phyloP scores from a whole-genome alignment of 148 eudicot species.

The Tetragonia tetragonoides region DNA sequence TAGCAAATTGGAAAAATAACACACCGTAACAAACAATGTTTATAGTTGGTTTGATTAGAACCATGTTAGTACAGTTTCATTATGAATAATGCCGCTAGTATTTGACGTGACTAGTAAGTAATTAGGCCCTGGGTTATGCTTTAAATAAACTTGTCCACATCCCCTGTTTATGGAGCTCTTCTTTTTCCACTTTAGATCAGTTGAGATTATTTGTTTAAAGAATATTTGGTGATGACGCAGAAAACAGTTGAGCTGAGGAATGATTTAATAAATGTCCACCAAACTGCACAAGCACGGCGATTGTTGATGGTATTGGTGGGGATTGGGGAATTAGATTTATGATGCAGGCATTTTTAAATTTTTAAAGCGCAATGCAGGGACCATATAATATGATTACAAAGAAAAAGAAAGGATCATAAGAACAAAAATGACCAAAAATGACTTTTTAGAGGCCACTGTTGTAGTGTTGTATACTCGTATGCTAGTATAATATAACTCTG shows the following conservation, averaged over 20 bases:
- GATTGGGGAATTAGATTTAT: not conserved
- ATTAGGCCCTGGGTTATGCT: not conserved
- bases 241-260: not conserved
- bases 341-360: slow-evolving; percentile 8
- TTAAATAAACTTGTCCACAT: not conserved
- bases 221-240: slow-evolving; percentile 3
- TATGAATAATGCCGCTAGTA: not conserved
- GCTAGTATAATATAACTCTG: too few relatives aligned
- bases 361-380: not conserved
- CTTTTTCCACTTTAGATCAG: not conserved
- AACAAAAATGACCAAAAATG: slow-evolving; percentile 6
- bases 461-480: too few relatives aligned
- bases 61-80: not conserved
- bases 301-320: slow-evolving; percentile 1
- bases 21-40: not conserved
- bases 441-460: slow-evolving; percentile 13
- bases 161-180: not conserved
- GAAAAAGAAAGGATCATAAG: not conserved
- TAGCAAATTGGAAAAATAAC: too few relatives aligned
- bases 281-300: slow-evolving; percentile 15
- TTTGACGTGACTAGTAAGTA: slow-evolving; percentile 18
- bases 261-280: not conserved
- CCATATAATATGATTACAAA: slow-evolving; percentile 8
- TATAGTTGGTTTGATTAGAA: not conserved
- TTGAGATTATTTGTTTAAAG: not conserved